Percentiles rank a stretch among this genome's conserved stretches.
Conservation (phyloP, 495 filamentous ascomycete species). For the Aspergillus olivimuriae region DNA sequence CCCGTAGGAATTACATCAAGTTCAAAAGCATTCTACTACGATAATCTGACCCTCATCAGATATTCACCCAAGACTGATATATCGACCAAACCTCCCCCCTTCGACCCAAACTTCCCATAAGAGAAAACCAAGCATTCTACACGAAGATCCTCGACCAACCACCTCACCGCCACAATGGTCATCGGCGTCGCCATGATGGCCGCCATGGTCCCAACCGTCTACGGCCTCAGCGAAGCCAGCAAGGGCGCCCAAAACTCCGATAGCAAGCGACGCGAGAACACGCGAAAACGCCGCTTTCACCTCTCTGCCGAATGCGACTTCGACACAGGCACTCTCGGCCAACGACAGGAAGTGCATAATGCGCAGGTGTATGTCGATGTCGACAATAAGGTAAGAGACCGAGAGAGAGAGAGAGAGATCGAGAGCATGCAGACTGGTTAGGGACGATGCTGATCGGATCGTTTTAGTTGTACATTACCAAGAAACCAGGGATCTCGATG, state of each 20-base stretch:
- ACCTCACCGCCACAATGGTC: conserved; percentile 15
- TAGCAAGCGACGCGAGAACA: conserved; percentile 12
- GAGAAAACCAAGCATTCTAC: too few species aligned
- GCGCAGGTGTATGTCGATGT: conserved; percentile 21
- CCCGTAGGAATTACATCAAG: not conserved
- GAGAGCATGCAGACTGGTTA: not conserved
- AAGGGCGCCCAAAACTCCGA: conserved; percentile 18
- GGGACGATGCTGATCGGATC: too few species aligned
- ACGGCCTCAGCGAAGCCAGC: conserved; percentile 22
- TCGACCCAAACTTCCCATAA: not conserved
- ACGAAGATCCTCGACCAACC: not conserved
- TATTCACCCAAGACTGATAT: too few species aligned
- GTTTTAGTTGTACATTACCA: conserved; percentile 29
- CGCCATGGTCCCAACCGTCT: conserved; percentile 26
- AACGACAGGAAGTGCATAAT: conserved; percentile 21
- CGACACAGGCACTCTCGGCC: conserved; percentile 12
- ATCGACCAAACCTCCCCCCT: not conserved
- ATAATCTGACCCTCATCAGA: too few species aligned
- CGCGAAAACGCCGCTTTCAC: conserved; percentile 18
- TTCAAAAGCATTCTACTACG: too few species aligned
- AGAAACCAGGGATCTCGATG: conserved; percentile 15
- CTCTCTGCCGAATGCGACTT: conserved; percentile 18
- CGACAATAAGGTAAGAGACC: conserved; percentile 19
- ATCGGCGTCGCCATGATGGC: conserved; percentile 25
- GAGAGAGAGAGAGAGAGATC: not conserved